Evolutionary conservation across 805 yeast species (phyloP), one percentile per base, ranked within the genome.

Genomic region (Metschnikowia similis): DNA sequence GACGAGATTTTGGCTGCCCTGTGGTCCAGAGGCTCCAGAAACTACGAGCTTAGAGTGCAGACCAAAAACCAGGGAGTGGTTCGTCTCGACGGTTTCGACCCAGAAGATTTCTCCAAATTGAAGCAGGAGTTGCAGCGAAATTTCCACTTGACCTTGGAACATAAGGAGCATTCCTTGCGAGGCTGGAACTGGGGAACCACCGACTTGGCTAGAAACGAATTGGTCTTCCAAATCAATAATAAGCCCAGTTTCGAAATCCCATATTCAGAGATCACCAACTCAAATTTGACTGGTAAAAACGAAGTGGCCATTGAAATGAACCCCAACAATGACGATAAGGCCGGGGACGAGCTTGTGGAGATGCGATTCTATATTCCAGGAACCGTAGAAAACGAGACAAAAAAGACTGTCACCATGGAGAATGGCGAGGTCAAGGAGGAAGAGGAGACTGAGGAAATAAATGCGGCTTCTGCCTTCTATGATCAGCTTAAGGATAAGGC

Each of bases 131-230:
- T 94, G 57, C 90, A 87, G 63, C 76, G 90, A 57, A 80, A 86
- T 61, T 89, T 90, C 67, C 75, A 70, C 47, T 73, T 88, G 39
- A 80, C 80, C 49, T 76, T 94, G 51, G 98, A 94, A 59, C 85
- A 80, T 54, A 82, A 78, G 60, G 98, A 92, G 61, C 99, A 94
- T 69, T 87, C 97, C 4, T 73, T 94, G 56, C 82, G 97, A 71
- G 99, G 99, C 31, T 94, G 99, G 99, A 94, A 94, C 69, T 94
- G 99, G 99, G 99, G 99, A 48, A 83, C 85, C 56, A 77, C 92
- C 13, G 96, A 91, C 65, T 81, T 94, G 64, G 96, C 96, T 17
- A 81, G 96, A 66, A 88, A 89, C 59, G 99, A 94, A 67, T 74
- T 94, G 66, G 81, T 89, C 29, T 91, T 94, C 69, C 82, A 84